Conservation (phyloP, 1,139 yeast genomes). For the Suhomyces ambrosiae region DNA sequence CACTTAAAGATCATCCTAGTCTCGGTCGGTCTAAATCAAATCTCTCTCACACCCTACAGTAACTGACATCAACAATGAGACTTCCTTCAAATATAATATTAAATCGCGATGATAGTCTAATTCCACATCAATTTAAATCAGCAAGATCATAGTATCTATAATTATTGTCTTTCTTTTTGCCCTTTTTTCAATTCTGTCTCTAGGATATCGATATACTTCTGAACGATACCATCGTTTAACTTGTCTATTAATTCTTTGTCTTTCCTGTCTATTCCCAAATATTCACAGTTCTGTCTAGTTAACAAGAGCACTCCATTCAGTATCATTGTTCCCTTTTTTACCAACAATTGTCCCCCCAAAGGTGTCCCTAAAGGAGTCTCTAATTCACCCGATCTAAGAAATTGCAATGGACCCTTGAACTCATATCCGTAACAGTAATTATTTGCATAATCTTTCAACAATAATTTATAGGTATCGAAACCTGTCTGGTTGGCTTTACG, state of each 20-base stretch:
- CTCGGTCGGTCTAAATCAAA: no score
- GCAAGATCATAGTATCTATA: no score
- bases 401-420: conserved; percentile 36
- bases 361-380: conserved; percentile 37
- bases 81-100: no score
- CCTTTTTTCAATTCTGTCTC: conserved; percentile 21
- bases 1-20: no score
- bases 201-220: conserved; percentile 38
- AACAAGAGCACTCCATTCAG: conserved; percentile 40
- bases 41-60: no score
- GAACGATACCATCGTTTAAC: conserved; percentile 36
- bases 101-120: no score
- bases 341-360: conserved; percentile 42
- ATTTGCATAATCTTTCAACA: conserved; percentile 33
- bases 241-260: conserved; percentile 27
- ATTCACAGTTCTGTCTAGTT: conserved; percentile 33
- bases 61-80: no score
- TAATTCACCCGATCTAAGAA: conserved; percentile 26
- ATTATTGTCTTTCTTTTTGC: no score
- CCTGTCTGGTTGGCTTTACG: conserved; percentile 8
- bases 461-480: conserved; percentile 32
- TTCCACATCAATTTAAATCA: no score
- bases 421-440: conserved; percentile 46
- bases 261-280: conserved; percentile 31
- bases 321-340: conserved; percentile 35